Conservation (phyloP, 768 basidiomycete species). For the Suillus bovinus region DNA sequence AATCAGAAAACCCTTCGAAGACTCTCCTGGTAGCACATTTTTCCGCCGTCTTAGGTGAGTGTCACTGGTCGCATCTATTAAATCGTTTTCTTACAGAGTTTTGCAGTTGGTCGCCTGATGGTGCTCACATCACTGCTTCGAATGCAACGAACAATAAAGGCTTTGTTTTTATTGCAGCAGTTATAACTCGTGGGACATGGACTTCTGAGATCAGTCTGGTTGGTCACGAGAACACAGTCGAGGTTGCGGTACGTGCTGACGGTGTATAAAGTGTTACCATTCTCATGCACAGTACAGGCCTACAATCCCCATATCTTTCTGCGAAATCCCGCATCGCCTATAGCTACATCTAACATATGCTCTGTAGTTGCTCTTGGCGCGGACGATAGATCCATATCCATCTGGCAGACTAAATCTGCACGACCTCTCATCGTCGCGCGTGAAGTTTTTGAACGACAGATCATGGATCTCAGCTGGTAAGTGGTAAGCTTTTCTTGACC, state of each 20-base stretch:
- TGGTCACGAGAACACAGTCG: constrained; percentile 95
- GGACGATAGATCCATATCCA: constrained; percentile 89
- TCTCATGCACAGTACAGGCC: constrained; percentile 44
- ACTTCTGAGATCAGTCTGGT: constrained; percentile 91
- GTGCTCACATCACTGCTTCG: constrained; percentile 96
- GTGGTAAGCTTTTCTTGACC: constrained; percentile 63
- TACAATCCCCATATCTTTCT: constrained; percentile 97
- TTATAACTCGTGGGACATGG: constrained; percentile 89
- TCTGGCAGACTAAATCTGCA: constrained; percentile 95
- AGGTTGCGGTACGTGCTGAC: constrained; percentile 74
- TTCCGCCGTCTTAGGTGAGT: constrained; percentile 83
- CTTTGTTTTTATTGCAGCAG: constrained; percentile 96
- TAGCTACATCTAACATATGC: constrained; percentile 82
- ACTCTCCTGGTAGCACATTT: constrained; percentile 94
- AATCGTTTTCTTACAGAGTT: neutral
- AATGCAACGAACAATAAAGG: constrained; percentile 97
- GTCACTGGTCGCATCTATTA: neutral
- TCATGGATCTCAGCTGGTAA: constrained; percentile 95
- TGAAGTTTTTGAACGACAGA: constrained; percentile 92
- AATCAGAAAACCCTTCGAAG: constrained; percentile 87
- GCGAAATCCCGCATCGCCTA: constrained; percentile 63
- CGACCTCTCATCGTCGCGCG: constrained; percentile 90
- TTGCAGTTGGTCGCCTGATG: constrained; percentile 95
- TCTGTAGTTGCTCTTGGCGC: constrained; percentile 93
- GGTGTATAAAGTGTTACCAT: neutral